Evolutionary conservation across 1,284 basidiomycete species (phyloP), one percentile per base, ranked within the genome.

Genomic region (Austroboletus novae-zelandiae): DNA sequence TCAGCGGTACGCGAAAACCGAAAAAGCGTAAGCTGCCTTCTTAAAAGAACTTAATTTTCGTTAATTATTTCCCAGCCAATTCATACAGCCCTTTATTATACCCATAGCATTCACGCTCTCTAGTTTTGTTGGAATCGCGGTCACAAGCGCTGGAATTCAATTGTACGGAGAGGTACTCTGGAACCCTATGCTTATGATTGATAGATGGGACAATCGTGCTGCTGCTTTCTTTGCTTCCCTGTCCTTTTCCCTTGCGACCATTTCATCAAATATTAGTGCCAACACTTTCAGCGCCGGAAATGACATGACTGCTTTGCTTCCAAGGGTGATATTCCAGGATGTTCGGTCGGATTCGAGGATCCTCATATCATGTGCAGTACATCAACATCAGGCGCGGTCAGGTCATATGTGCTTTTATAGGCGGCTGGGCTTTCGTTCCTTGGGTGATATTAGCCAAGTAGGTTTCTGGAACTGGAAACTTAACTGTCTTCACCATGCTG

Each of bases 311-410:
- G 78, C 74, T 10, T 69, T 81, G 27, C 70, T 71, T 57, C 79
- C 79, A 25, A 66, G 56, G 55, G 62, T 67, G n/a, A 40, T 6
- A 3, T 32, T 36, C 17, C 25, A 27, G 1, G 17, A 14, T 1
- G 4, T 25, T 10, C 17, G 13, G 35, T 25, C 58, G 14, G 18
- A 7, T 23, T 11, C 34, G 17, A 13, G 11, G 15, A 43, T 34
- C 13, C 45, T 64, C 11, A 58, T n/a, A 18, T 13, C 20, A 48
- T 14, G 43, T 48, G 40, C 61, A 72, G 56, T 83, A 79, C 61
- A 76, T 86, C 67, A 81, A 84, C 59, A 84, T 86, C 60, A 72
- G 74, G 23, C 74, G 84, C 6, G 83, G 83, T 2, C 82, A 84
- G 66, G 64, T 84, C 52, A 71, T 86, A 32, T 83, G 81, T 43